These are phyloP conservation scores for Hordeum marinum DNA, from an alignment of 176 grass and related monocot genomes.

Conservation along the genomic window DNA sequence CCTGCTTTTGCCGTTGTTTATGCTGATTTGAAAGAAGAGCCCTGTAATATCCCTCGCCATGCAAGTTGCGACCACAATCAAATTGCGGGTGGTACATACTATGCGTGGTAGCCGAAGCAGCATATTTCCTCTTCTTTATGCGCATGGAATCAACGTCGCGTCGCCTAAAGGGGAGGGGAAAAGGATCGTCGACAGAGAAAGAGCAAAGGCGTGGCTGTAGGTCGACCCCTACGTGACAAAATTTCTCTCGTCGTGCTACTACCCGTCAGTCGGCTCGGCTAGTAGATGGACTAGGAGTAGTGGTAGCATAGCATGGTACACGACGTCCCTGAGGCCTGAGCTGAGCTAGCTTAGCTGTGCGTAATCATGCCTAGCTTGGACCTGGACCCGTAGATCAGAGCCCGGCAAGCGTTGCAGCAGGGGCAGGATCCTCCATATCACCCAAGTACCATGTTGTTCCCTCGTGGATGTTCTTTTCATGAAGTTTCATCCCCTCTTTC, in stretches of 20 bases:
- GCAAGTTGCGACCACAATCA: too few species aligned
- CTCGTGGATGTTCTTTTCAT: background rate
- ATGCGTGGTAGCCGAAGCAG: too few species aligned
- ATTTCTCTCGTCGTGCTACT: background rate
- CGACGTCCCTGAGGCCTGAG: too few species aligned
- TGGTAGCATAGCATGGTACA: too few species aligned
- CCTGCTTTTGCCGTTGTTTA: too few species aligned
- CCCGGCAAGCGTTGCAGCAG: background rate
- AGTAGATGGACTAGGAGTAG: background rate
- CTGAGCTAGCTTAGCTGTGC: background rate
- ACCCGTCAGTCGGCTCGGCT: background rate
- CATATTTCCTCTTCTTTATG: too few species aligned
- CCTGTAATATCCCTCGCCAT: too few species aligned
- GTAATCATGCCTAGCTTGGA: constrained; percentile 35
- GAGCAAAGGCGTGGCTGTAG: background rate
- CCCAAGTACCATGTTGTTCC: background rate
- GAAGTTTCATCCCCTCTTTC: constrained; percentile 21
- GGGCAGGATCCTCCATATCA: background rate
- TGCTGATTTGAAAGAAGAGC: too few species aligned
- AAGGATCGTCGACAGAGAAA: too few species aligned
- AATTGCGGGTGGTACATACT: too few species aligned
- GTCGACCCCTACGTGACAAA: background rate
- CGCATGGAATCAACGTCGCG: too few species aligned
- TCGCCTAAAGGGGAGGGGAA: too few species aligned
- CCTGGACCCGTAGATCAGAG: background rate